Evolutionary conservation across 768 basidiomycete species (phyloP), one percentile per base, ranked within the genome.

Genomic region (Amanita pallidorosea): DNA sequence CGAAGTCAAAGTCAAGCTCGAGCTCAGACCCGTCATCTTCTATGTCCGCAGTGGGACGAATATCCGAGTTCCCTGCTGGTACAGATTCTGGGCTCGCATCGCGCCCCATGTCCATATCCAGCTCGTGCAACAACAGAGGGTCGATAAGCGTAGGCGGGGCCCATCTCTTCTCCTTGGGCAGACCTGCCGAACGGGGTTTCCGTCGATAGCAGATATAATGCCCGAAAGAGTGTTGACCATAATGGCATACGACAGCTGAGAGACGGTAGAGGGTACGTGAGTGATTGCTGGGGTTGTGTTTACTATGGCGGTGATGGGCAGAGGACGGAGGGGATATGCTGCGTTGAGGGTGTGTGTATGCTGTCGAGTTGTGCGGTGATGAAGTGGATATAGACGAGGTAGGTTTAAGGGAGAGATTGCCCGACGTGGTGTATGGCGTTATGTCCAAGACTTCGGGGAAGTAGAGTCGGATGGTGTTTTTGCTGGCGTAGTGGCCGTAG

Each of bases 161-260:
- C 47, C 47, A 49, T 23, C 47, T 9, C 53, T 73, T 76, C 53
- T 65, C 67, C 11, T 63, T 49, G 1, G 68, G 69, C 20, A 66
- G 57, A 3, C 66, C 58, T 13, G 67, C 60, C 36, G 71, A 72
- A 34, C 75, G 73, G 0, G 93, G 93, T 65, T 85, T 88, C 43
- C 94, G 75, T 13, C 96, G 77, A 62, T 83, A 95, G 57, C 88
- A 91, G 56, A 98, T 79, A 62, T 95, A 99, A 62, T 99, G 95
- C 5, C 95, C 95, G 61, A 88, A 94, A 4, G 85, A 85, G 61
- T 96, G 93, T 49, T 83, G 80, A 12, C 95, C 95, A 61, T 83
- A 95, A 65, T 98, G 95, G 58, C 91, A 91, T 13, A 98, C 92
- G 27, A 88, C 81, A 8, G 89, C 83, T 2, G 81, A 67, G 33